A percentile compares a stretch with the other conserved stretches of the same genome.
Evolutionary conservation across 2,329 filamentous ascomycete genomes (phyloP).

Genomic region (Trichoderma brevicompactum): DNA sequence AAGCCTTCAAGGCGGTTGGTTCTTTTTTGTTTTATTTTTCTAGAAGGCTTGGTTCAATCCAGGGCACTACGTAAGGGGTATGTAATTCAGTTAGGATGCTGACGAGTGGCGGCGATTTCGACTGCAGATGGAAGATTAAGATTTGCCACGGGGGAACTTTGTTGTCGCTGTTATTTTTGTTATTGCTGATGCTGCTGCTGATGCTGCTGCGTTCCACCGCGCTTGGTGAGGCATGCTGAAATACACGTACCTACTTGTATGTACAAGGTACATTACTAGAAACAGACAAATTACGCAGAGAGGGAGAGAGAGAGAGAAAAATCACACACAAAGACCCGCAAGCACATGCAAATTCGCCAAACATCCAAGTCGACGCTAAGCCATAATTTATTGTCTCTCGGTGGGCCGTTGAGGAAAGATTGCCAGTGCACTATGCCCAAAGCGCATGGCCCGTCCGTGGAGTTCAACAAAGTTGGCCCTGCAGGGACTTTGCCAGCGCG

Average conservation of each 20-base stretch:
- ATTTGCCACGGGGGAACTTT: neutral
- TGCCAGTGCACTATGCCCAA: conserved; percentile 1
- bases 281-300: neutral
- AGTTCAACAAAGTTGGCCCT: conserved; percentile 10
- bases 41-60: conserved; percentile 3
- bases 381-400: conserved; percentile 1
- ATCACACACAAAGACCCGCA: conserved; percentile 5
- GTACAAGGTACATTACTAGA: neutral
- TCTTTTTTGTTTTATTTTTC: neutral
- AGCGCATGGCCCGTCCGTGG: neutral
- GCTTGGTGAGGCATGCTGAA: neutral
- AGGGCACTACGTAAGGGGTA: neutral
- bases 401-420: conserved; percentile 26
- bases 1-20: neutral
- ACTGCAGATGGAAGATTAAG: neutral
- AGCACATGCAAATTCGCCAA: conserved; percentile 23
- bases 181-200: too few species aligned
- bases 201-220: neutral
- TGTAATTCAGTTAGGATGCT: neutral
- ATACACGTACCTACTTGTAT: neutral
- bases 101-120: neutral
- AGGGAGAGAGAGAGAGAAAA: neutral
- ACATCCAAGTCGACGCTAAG: neutral
- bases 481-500: neutral
- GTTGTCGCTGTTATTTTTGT: neutral